Conservation (phyloP, 2,329 filamentous ascomycete species). For the Trichoderma polysporum region DNA sequence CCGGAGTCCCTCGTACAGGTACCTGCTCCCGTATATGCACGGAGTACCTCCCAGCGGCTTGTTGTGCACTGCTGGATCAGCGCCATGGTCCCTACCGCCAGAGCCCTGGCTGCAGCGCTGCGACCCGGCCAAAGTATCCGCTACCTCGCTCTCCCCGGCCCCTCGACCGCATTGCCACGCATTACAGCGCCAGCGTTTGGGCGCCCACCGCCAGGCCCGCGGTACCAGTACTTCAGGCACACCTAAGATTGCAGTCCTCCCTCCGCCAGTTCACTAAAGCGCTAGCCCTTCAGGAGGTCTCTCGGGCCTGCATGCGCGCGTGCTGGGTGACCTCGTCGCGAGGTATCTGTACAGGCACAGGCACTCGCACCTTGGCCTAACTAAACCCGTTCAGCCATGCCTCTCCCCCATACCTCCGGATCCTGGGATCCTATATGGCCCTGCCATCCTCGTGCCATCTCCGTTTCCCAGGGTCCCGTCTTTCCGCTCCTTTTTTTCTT, state of each 20-base stretch:
- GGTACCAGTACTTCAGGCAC: constrained; percentile 19
- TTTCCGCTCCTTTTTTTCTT: constrained; percentile 21
- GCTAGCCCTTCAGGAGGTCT: constrained; percentile 21
- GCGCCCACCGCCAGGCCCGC: constrained; percentile 16
- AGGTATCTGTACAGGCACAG: background rate
- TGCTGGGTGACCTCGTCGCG: constrained; percentile 13
- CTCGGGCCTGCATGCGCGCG: constrained; percentile 19
- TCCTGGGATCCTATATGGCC: constrained; percentile 13
- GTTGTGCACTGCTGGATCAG: constrained; percentile 3
- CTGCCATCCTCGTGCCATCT: constrained; percentile 25
- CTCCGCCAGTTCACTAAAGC: constrained; percentile 13
- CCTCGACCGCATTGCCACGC: constrained; percentile 14
- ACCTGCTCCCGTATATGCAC: constrained; percentile 7
- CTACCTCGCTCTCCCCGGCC: constrained; percentile 15
- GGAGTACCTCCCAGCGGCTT: background rate
- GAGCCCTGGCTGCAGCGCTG: constrained; percentile 8
- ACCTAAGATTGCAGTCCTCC: constrained; percentile 21
- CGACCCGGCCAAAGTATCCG: background rate
- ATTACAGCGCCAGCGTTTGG: constrained; percentile 2
- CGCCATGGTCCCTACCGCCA: background rate
- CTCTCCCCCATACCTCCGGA: constrained; percentile 17
- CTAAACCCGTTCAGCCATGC: background rate
- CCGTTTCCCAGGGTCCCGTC: constrained; percentile 21
- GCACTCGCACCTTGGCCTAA: background rate
- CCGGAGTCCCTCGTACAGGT: constrained; percentile 1